These are phyloP conservation scores for Amanita molliuscula DNA, from an alignment of 768 basidiomycete genomes.

Conservation along the genomic window DNA sequence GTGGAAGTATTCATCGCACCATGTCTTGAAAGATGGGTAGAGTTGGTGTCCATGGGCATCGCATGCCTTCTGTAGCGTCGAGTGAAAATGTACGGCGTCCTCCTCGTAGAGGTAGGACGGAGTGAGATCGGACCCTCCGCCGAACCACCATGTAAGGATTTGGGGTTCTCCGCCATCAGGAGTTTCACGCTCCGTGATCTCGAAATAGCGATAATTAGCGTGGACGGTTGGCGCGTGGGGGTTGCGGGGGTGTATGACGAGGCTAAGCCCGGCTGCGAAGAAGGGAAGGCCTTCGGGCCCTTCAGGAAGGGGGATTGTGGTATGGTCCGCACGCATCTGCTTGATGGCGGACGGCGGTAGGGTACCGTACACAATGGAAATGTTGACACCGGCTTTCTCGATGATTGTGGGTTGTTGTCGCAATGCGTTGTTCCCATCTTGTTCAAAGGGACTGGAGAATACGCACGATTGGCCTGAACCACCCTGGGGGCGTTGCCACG, in stretches of 20 bases:
- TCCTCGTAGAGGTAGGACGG: constrained; percentile 87
- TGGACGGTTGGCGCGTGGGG: constrained; percentile 93
- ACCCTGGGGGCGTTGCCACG: constrained; percentile 65
- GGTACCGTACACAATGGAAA: constrained; percentile 81
- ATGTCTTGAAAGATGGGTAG: constrained; percentile 78
- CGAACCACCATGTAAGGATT: constrained; percentile 95
- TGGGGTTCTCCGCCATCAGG: constrained; percentile 23
- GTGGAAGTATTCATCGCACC: constrained; percentile 98
- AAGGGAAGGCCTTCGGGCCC: constrained; percentile 66
- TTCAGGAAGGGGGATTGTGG: constrained; percentile 57
- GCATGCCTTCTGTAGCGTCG: constrained; percentile 64
- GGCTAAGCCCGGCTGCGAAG: constrained; percentile 85
- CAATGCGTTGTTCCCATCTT: constrained; percentile 12
- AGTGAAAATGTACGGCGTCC: constrained; percentile 84
- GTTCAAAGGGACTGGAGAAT: constrained; percentile 43
- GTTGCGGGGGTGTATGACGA: constrained; percentile 91
- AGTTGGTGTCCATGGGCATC: constrained; percentile 58
- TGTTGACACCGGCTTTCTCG: constrained; percentile 95
- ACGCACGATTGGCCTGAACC: constrained; percentile 79
- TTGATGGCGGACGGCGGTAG: constrained; percentile 85
- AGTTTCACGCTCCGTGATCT: constrained; percentile 50
- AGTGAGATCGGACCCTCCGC: constrained; percentile 91
- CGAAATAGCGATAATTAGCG: constrained; percentile 96
- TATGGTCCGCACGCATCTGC: constrained; percentile 93
- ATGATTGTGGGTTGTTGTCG: constrained; percentile 38